Evolutionary conservation across 345 rosid species (phyloP).

Genomic region (Gossypium stocksii): DNA sequence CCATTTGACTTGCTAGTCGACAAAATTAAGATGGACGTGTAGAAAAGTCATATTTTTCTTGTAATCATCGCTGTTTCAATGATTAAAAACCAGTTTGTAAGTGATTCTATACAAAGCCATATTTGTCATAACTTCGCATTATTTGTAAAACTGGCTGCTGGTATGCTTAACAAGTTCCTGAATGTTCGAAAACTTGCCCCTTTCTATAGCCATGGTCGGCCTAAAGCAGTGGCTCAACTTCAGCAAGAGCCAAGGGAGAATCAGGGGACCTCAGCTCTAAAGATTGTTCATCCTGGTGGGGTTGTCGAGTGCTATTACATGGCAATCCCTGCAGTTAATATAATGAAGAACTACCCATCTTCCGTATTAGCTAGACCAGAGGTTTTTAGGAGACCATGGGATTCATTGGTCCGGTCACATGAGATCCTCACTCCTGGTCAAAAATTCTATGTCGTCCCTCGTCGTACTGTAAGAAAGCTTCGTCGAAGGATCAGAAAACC

Average conservation of each 20-base stretch:
- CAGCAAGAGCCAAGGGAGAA: background rate
- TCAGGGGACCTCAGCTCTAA: constrained; percentile 9
- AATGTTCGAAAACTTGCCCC: constrained; percentile 19
- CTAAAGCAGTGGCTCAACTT: background rate
- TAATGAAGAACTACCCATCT: constrained; percentile 39
- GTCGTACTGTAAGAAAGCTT: constrained; percentile 35
- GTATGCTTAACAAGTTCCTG: constrained; percentile 34
- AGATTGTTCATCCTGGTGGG: constrained; percentile 42
- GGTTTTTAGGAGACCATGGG: constrained; percentile 41
- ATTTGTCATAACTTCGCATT: background rate
- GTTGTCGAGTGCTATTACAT: constrained; percentile 31
- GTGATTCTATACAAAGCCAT: background rate
- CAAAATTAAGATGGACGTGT: background rate
- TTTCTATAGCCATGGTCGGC: background rate
- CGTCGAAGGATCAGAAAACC: constrained; percentile 31
- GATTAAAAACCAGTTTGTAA: background rate
- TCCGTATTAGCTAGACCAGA: constrained; percentile 38
- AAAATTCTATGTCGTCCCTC: constrained; percentile 35
- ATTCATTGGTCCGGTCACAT: constrained; percentile 7
- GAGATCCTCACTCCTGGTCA: constrained; percentile 22
- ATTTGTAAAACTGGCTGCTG: background rate
- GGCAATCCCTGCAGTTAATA: constrained; percentile 36
- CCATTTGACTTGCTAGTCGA: no score
- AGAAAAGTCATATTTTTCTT: background rate
- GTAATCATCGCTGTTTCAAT: constrained; percentile 7